Base-by-base conservation (phyloP, 1,139 yeast species). In the Yamadazyma epiphylla region DNA sequence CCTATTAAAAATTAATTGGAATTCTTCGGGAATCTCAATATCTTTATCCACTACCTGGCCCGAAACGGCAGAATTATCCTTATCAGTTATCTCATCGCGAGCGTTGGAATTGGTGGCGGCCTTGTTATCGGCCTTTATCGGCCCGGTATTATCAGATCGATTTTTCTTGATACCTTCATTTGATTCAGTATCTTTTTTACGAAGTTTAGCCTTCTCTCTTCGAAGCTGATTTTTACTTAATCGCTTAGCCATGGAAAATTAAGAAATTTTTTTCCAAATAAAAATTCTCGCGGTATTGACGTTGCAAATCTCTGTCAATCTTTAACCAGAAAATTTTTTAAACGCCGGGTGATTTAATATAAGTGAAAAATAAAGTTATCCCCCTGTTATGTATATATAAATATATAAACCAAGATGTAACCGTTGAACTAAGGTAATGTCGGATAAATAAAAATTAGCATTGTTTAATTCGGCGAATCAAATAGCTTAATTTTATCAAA, bases 161-260 rank as follows among this genome's bases (percentile, higher is more conserved):
- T 17, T 7, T 17, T 17, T 17, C 10, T 21, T 11, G 5, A 6
- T n/a, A 7, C 12, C 17, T 14, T 25, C 26, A n/a, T 23, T 13
- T 9, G 15, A 7, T 10, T n/a, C 6, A 17, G 12, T 9, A 7
- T 5, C 11, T 10, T 17, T 33, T 47, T 71, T 77, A 44, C 72
- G 60, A 37, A 55, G 67, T 53, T 79, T 80, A 8, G 70, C 74
- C 46, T 65, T 64, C 46, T 77, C 85, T 32, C 88, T 61, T 35
- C 89, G 65, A 28, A 78, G 55, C 56, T 80, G 88, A 45, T 77
- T 77, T 58, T 77, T 77, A 4, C 76, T 58, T 24, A 33, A 24
- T 41, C 77, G 60, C 33, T 58, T 51, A 13, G 45, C 51, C 60
- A 54, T 54, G 12, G 13, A 26, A n/a, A n/a, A n/a, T n/a, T n/a